phyloP scores from a whole-genome alignment of 1,139 yeast species.

The Pichia sp. region DNA sequence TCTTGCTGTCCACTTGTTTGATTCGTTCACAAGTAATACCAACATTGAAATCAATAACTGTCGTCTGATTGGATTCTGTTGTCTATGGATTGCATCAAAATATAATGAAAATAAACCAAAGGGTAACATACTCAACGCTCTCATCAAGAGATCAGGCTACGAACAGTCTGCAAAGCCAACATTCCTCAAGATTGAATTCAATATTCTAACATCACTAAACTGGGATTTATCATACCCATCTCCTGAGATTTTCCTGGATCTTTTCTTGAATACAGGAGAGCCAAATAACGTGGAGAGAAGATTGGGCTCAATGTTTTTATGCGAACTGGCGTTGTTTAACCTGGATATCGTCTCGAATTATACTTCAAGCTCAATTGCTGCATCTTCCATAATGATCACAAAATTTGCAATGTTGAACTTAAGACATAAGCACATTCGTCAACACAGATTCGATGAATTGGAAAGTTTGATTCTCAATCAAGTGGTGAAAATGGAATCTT shows the following conservation, averaged over 20 bases:
- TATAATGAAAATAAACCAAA: constrained; percentile 62
- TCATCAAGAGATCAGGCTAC: constrained; percentile 52
- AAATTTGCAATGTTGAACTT: constrained; percentile 20
- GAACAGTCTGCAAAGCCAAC: constrained; percentile 51
- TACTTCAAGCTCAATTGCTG: constrained; percentile 49
- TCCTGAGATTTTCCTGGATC: constrained; percentile 55
- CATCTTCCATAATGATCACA: constrained; percentile 35
- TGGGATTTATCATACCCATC: constrained; percentile 56
- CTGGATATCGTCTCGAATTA: constrained; percentile 50
- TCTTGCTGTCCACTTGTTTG: constrained; percentile 46
- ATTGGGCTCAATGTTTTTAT: constrained; percentile 50
- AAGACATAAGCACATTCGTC: constrained; percentile 15
- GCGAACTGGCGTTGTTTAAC: constrained; percentile 61
- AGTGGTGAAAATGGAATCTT: constrained; percentile 19
- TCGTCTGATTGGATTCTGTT: constrained; percentile 62
- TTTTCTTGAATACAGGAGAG: constrained; percentile 34
- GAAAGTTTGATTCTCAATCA: constrained; percentile 22
- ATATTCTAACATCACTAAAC: constrained; percentile 48
- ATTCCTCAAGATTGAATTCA: constrained; percentile 64
- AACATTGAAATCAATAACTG: constrained; percentile 50
- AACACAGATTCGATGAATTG: constrained; percentile 22
- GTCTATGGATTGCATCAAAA: constrained; percentile 71
- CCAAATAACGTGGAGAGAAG: constrained; percentile 41
- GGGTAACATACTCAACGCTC: constrained; percentile 51
- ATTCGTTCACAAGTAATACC: constrained; percentile 43